Evolutionary conservation across 1,284 basidiomycete genomes (phyloP).

Genomic region (Cryptococcus deneoformans): DNA sequence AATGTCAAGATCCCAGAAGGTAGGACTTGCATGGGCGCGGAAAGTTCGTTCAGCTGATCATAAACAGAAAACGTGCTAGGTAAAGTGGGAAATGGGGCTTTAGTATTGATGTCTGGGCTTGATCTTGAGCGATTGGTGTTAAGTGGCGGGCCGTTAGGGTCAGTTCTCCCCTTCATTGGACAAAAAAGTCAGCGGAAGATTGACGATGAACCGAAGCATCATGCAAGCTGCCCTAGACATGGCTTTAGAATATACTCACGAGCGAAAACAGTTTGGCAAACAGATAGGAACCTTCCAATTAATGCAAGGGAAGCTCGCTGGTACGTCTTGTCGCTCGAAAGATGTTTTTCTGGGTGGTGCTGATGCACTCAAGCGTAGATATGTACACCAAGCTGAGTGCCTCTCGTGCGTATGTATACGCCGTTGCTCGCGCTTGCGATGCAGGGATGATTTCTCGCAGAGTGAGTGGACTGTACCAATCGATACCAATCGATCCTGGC

Average conservation of each 20-base stretch:
- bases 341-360: neutral
- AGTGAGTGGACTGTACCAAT: slow-evolving; percentile 53
- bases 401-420: slow-evolving; percentile 86
- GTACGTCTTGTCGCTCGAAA: slow-evolving; percentile 16
- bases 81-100: slow-evolving; percentile 70
- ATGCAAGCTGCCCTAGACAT: slow-evolving; percentile 95
- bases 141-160: slow-evolving; percentile 73
- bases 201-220: slow-evolving; percentile 55
- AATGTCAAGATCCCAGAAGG: slow-evolving; percentile 82
- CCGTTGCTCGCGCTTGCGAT: slow-evolving; percentile 86
- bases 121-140: slow-evolving; percentile 90
- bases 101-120: slow-evolving; percentile 89
- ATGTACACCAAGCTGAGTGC: slow-evolving; percentile 95
- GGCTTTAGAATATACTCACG: slow-evolving; percentile 83
- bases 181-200: neutral
- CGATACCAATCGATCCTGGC: neutral
- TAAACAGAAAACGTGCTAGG: slow-evolving; percentile 74
- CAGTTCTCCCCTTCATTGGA: slow-evolving; percentile 2
- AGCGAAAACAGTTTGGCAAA: slow-evolving; percentile 84
- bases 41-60: neutral
- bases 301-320: slow-evolving; percentile 75
- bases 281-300: slow-evolving; percentile 89
- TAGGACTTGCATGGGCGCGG: slow-evolving; percentile 36
- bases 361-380: slow-evolving; percentile 52
- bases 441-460: slow-evolving; percentile 72